Conservation (phyloP, 2,329 filamentous ascomycete species). For the Colletotrichum trifolii region DNA sequence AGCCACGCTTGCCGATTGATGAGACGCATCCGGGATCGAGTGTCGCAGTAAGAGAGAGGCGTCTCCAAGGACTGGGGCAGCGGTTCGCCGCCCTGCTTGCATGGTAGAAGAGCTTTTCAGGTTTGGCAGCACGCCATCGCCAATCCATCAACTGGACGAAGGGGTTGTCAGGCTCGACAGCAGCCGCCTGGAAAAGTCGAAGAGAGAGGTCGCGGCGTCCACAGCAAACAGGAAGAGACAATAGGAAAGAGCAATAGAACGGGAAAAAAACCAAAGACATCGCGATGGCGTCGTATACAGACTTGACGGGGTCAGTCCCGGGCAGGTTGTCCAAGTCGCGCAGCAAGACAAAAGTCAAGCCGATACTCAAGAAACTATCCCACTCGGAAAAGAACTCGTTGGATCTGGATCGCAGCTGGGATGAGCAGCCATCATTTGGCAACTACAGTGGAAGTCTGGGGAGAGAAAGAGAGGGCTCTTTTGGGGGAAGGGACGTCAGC, state of each 20-base stretch:
- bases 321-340: constrained; percentile 59
- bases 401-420: constrained; percentile 65
- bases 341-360: constrained; percentile 64
- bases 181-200: not conserved
- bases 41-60: constrained; percentile 31
- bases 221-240: not conserved
- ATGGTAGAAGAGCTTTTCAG: constrained; percentile 30
- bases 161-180: not conserved
- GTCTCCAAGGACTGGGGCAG: constrained; percentile 33
- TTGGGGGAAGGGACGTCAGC: constrained; percentile 54
- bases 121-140: constrained; percentile 33
- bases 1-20: constrained; percentile 24
- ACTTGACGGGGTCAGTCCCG: constrained; percentile 43
- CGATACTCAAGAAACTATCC: constrained; percentile 70
- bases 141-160: constrained; percentile 24
- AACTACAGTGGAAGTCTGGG: constrained; percentile 39
- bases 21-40: constrained; percentile 21
- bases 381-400: constrained; percentile 72
- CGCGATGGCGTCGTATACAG: constrained; percentile 51
- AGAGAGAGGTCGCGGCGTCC: constrained; percentile 3
- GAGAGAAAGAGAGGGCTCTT: constrained; percentile 40
- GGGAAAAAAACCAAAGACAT: not conserved
- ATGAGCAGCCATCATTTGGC: constrained; percentile 34
- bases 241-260: not conserved
- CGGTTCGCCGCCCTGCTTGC: constrained; percentile 31